Base-by-base conservation (phyloP, 2,329 filamentous ascomycete genomes). In the Xylaria sp. region DNA sequence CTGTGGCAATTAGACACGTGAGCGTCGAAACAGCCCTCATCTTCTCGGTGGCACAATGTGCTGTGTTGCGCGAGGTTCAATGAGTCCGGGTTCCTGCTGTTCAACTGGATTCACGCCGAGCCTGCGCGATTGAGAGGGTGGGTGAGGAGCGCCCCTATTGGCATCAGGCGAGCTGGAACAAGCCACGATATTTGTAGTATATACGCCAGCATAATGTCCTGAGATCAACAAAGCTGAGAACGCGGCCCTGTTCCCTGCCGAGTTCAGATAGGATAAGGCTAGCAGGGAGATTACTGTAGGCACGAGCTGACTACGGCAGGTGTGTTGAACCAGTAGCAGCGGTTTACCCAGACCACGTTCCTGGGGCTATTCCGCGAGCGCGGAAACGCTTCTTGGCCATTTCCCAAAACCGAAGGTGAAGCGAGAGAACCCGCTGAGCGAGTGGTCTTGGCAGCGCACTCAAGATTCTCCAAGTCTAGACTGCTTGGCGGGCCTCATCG, bases 1-100 rank as follows among this genome's bases (percentile, higher is more conserved):
- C 66, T n/a, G n/a, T n/a, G 44, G 80, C 79, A 38, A 75, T 59
- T 37, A 58, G 64, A 41, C 71, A 64, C 11, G 69, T 33, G 47
- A 63, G 35, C 4, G n/a, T 37, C 4, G 52, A 49, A 17, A 17
- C 15, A 13, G 31, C 13, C 48, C 29, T 63, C 63, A 62, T 62
- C 37, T 37, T 65, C 47, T 48, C 25, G 23, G 23, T 13, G 7
- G 25, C 19, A 29, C 37, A 23, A 44, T 46, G 49, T 17, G 9
- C n/a, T 40, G 15, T 15, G 19, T 40, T 31, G 27, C 25, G 9
- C 21, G 40, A 43, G 13, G 27, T 25, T 46, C 13, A 19, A 56
- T 46, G 6, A 15, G 19, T 38, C 23, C 6, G 8, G 37, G 11
- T 55, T 48, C 15, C 43, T 31, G 41, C 25, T 37, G 11, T 11